Evolutionary conservation across 805 yeast species (phyloP).

Genomic region (Debaryomyces prosopidis): DNA sequence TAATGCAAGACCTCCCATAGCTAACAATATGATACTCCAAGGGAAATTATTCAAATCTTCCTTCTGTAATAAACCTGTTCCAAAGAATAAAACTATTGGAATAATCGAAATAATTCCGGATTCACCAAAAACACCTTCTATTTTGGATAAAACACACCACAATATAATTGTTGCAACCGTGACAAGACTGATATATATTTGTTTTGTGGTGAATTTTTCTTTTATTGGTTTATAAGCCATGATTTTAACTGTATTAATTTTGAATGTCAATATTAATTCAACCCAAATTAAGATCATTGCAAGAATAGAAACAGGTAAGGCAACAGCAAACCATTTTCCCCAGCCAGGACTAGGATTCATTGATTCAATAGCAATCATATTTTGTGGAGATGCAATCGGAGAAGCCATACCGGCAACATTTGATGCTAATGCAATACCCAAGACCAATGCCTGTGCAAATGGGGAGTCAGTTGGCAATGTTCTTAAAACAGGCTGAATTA

Average conservation of each 20-base stretch:
- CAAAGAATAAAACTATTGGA: constrained; percentile 50
- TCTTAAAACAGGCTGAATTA: constrained; percentile 85
- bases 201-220: constrained; percentile 45
- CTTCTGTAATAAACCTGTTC: constrained; percentile 48
- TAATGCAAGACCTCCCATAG: constrained; percentile 57
- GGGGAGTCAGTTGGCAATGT: constrained; percentile 77
- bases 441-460: constrained; percentile 78
- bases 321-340: constrained; percentile 91
- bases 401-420: constrained; percentile 97
- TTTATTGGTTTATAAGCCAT: constrained; percentile 49
- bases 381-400: constrained; percentile 96
- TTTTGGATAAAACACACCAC: constrained; percentile 49
- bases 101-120: constrained; percentile 49
- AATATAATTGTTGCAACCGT: constrained; percentile 45
- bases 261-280: constrained; percentile 65
- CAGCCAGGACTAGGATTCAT: constrained; percentile 86
- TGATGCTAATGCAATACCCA: constrained; percentile 92
- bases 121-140: constrained; percentile 46
- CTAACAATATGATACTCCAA: constrained; percentile 54
- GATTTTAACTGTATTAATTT: constrained; percentile 46
- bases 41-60: constrained; percentile 54
- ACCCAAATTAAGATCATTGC: constrained; percentile 72
- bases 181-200: constrained; percentile 42
- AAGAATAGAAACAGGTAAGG: constrained; percentile 74
- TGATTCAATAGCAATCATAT: constrained; percentile 82